These are phyloP conservation scores for Dactylella cylindrospora DNA, from an alignment of 2,329 filamentous ascomycete genomes.

Conservation along the genomic window DNA sequence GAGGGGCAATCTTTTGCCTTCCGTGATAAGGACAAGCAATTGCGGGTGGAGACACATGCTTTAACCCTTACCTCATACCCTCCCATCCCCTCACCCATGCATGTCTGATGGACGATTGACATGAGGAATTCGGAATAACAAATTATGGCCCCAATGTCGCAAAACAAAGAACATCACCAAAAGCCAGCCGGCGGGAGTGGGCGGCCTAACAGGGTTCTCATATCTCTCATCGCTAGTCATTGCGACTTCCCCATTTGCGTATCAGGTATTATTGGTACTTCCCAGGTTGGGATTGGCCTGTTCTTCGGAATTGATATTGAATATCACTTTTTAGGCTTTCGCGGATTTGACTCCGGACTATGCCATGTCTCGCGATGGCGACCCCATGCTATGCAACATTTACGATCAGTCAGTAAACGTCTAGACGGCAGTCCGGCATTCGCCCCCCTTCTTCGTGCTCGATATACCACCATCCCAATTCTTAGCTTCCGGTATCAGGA, in stretches of 20 bases:
- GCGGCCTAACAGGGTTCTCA: constrained; percentile 40
- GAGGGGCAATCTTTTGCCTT: constrained; percentile 5
- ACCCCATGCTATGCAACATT: constrained; percentile 4
- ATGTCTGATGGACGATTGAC: constrained; percentile 6
- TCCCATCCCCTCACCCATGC: constrained; percentile 7
- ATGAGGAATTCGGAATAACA: constrained; percentile 10
- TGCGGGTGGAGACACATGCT: constrained; percentile 25
- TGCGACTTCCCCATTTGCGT: constrained; percentile 39
- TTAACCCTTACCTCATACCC: constrained; percentile 14
- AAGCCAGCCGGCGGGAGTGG: constrained; percentile 42
- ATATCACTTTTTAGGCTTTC: constrained; percentile 34
- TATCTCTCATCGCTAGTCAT: constrained; percentile 29
- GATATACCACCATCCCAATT: constrained; percentile 11
- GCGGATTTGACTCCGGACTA: constrained; percentile 10
- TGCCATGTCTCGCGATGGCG: constrained; percentile 18
- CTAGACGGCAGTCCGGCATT: constrained; percentile 7
- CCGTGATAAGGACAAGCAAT: constrained; percentile 32
- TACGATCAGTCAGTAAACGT: not conserved
- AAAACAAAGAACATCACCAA: constrained; percentile 1
- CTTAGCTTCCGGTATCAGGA: constrained; percentile 40
- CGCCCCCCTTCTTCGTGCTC: constrained; percentile 16
- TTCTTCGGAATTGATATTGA: constrained; percentile 18
- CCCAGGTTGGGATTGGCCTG: constrained; percentile 37
- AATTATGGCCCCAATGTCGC: constrained; percentile 7
- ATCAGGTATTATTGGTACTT: constrained; percentile 28